Evolutionary conservation across 164 flowering plant species (phyloP).

Genomic region (Echeveria elegans): DNA sequence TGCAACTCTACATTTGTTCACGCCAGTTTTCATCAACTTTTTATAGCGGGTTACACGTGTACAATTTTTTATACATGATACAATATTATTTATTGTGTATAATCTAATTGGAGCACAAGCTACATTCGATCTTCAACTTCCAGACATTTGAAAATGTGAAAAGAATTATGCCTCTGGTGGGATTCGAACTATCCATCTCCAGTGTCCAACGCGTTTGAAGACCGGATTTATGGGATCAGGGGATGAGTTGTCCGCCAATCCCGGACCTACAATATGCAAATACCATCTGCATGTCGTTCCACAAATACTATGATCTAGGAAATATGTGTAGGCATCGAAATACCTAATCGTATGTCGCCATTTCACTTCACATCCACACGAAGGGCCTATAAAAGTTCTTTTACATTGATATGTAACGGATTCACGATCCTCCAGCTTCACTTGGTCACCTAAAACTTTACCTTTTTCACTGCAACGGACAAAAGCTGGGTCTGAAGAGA

Average conservation of each 20-base stretch:
- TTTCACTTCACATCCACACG: neutral
- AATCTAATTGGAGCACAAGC: no score
- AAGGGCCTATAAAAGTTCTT: neutral
- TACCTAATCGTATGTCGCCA: neutral
- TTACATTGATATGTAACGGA: neutral
- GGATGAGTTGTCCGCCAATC: neutral
- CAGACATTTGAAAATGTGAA: no score
- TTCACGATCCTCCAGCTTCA: neutral
- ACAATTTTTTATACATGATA: no score
- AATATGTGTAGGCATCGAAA: neutral
- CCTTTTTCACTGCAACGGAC: neutral
- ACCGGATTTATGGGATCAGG: neutral
- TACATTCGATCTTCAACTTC: no score
- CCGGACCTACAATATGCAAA: neutral
- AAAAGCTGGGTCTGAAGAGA: neutral
- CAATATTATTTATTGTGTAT: no score
- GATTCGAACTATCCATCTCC: no score
- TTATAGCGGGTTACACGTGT: no score
- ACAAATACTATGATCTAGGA: neutral
- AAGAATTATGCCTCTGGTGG: no score
- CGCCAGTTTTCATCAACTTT: neutral
- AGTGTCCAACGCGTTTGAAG: neutral
- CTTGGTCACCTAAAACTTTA: neutral
- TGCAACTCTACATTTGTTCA: no score
- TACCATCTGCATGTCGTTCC: neutral